These are phyloP conservation scores for Neurospora sp. DNA, from an alignment of 2,329 filamentous ascomycete species.

Conservation along the genomic window DNA sequence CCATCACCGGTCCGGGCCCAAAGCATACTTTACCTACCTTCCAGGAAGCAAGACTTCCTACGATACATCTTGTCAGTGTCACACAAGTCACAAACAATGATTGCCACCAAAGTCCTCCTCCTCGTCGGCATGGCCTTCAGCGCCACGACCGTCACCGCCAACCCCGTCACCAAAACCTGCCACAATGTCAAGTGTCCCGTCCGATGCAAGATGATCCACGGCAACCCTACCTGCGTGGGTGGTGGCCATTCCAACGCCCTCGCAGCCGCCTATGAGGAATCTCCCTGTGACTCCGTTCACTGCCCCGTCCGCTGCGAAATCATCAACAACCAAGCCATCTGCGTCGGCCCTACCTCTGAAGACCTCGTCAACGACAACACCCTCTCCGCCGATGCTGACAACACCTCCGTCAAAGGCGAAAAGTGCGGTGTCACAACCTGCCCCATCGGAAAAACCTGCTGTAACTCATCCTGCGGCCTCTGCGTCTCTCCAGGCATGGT, in stretches of 20 bases:
- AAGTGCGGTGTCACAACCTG: slow-evolving; percentile 12
- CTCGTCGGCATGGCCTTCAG: slow-evolving; percentile 7
- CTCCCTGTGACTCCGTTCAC: neutral
- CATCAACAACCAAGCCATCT: neutral
- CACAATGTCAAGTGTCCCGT: slow-evolving; percentile 8
- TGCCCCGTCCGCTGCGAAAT: neutral
- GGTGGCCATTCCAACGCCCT: neutral
- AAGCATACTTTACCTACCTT: neutral
- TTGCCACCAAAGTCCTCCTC: slow-evolving; percentile 5
- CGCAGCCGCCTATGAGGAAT: neutral
- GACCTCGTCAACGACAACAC: neutral
- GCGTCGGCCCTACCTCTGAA: neutral
- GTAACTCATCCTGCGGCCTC: slow-evolving; percentile 15
- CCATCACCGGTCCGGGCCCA: neutral
- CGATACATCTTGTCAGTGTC: neutral
- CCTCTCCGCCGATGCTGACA: neutral
- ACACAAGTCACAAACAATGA: neutral
- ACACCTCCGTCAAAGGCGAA: neutral
- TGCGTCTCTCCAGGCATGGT: slow-evolving; percentile 12
- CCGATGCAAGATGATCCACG: slow-evolving; percentile 10
- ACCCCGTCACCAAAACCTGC: slow-evolving; percentile 9
- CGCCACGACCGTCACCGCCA: slow-evolving; percentile 3
- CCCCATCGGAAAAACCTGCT: slow-evolving; percentile 11
- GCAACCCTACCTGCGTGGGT: slow-evolving; percentile 7
- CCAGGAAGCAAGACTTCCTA: neutral